Base-by-base conservation (phyloP, 1,284 basidiomycete genomes). In the Melampsora larici-populina region DNA sequence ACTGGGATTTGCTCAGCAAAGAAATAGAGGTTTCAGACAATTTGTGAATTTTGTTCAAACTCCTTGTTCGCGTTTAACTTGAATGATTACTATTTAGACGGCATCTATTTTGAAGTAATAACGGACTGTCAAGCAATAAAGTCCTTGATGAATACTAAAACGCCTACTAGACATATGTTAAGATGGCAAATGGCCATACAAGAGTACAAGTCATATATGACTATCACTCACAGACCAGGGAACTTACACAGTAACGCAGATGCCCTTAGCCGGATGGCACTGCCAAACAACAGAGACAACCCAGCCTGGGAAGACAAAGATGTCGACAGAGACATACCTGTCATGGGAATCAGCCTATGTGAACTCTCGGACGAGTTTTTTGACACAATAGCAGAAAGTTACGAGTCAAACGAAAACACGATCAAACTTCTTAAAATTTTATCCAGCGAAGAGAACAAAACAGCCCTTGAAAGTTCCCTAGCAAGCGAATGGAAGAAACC, bases 221-320 rank as follows among this genome's bases (percentile, higher is more conserved):
- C 60, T 5, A 63, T 63, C 1, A 24, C 29, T n/a, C n/a, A n/a
- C n/a, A n/a, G n/a, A n/a, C n/a, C n/a, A n/a, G n/a, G n/a, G n/a
- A n/a, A n/a, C n/a, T n/a, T n/a, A n/a, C n/a, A n/a, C n/a, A n/a
- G n/a, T n/a, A n/a, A n/a, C n/a, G n/a, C n/a, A n/a, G n/a, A 70
- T 70, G 43, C 40, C 1, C 31, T 70, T 1, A 49, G n/a, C 1
- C 46, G 68, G 9, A 49, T 13, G 7, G 33, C 66, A 43, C 43
- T 68, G 0, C 66, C 66, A 0, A 68, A 68, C 4, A 26, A 33
- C 17, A 15, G 15, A 0, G 15, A 18, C 5, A 68, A 68, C 40
- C 66, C 66, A 46, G 36, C 31, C 15, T 51, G 48, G 48, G 48
- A 51, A n/a, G n/a, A n/a, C n/a, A n/a, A n/a, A n/a, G n/a, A n/a